Evolutionary conservation across 495 filamentous ascomycete genomes (phyloP), one percentile per base, ranked within the genome.

Genomic region (Penicillium herquei): DNA sequence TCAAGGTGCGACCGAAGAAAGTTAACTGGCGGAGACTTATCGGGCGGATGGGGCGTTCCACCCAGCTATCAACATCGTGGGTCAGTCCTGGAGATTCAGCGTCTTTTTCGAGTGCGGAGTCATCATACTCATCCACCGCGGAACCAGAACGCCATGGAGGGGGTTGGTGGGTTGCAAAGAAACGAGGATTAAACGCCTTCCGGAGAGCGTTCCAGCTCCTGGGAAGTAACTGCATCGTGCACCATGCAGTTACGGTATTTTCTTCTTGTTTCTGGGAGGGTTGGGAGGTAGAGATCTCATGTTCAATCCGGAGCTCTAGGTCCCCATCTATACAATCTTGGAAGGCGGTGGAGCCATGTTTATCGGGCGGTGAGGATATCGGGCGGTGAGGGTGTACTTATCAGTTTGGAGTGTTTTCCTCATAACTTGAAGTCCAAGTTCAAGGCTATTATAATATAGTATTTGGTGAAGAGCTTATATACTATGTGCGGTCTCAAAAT

Each of bases 21-120:
- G 94, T 97, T 61, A 99, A 81, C 69, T 95, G 91, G 39, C 91
- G 86, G 51, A 97, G 75, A 70, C 88, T 92, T 64, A 97, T 95
- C 1, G 92, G 91, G 30, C 89, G 81, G 8, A 91, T 89, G 64
- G 91, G 85, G 49, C 87, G 86, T 55, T 87, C 84, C 39, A 94
- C 91, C 89, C 89, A 97, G 78, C 91, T 96, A 61, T 26, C 2
- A 53, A 30, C 10, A 49, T 31, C 34, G 39, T 11, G 10, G 11
- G 46, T 57, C 46, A 55, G 43, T 31, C 21, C 16, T 52, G n/a
- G 14, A 17, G 26, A 7, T 33, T 18, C 14, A 31, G 33, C 31
- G 47, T 42, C 43, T 56, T 34, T 39, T 13, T 43, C 60, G 57
- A 48, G 43, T 32, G 43, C 43, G 49, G 37, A 35, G 32, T 35